phyloP scores from a whole-genome alignment of 78 protist genomes.

The Goniomonas avonlea region DNA sequence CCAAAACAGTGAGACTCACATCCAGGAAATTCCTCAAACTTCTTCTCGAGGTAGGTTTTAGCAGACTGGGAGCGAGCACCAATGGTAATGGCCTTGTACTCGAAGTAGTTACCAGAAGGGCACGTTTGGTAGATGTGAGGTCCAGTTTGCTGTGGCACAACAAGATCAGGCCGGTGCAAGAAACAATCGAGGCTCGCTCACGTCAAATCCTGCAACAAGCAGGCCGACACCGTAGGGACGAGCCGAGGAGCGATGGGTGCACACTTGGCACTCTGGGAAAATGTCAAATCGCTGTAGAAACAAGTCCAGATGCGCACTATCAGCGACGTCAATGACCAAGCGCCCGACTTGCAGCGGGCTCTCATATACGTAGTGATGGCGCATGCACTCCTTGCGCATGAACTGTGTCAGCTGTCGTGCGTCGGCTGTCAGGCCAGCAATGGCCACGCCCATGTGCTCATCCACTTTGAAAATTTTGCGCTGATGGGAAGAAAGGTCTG shows the following conservation, averaged over 20 bases:
- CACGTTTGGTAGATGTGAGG: slow-evolving; percentile 79
- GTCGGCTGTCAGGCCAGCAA: slow-evolving; percentile 82
- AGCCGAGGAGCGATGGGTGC: slow-evolving; percentile 70
- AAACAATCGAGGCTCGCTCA: too few species aligned
- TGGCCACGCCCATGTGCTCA: slow-evolving; percentile 76
- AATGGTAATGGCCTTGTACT: slow-evolving; percentile 83
- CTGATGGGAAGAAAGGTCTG: slow-evolving; percentile 84
- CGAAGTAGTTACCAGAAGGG: slow-evolving; percentile 85
- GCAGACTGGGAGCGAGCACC: slow-evolving; percentile 94
- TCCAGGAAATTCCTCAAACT: slow-evolving; percentile 50
- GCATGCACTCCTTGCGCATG: slow-evolving; percentile 78
- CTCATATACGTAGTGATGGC: slow-evolving; percentile 70
- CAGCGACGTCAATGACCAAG: slow-evolving; percentile 72
- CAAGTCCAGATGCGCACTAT: slow-evolving; percentile 31
- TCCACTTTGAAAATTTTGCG: slow-evolving; percentile 81
- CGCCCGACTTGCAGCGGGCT: slow-evolving; percentile 63
- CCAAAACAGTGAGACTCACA: too few species aligned
- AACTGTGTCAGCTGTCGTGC: slow-evolving; percentile 64
- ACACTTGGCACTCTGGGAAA: slow-evolving; percentile 13
- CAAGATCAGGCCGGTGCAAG: too few species aligned
- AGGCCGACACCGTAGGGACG: slow-evolving; percentile 96
- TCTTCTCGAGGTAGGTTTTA: slow-evolving; percentile 87
- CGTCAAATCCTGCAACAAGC: slow-evolving; percentile 77
- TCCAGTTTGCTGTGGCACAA: too few species aligned
- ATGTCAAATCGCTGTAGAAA: slow-evolving; percentile 35